Percentiles rank a stretch among this genome's conserved stretches.
phyloP scores from a whole-genome alignment of 257 asterid genomes.

The Penstemon davidsonii region DNA sequence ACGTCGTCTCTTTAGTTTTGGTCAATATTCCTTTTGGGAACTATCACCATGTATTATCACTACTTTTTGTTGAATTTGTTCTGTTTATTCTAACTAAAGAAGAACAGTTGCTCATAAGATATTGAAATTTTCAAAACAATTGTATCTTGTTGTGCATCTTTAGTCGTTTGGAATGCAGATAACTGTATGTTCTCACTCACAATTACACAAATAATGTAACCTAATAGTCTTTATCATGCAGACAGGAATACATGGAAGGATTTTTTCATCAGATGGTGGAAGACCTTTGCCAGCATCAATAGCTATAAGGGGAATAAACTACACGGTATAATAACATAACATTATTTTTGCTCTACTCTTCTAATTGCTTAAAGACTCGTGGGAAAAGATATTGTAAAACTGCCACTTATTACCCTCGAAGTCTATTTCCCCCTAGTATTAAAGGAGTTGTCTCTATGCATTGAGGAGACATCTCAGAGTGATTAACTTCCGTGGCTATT shows the following conservation, averaged over 20 bases:
- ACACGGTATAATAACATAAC: conserved; percentile 33
- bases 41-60: background rate
- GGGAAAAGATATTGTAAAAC: background rate
- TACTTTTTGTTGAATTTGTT: background rate
- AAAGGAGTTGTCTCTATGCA: background rate
- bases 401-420: background rate
- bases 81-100: background rate
- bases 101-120: background rate
- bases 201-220: no score
- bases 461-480: background rate
- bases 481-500: background rate
- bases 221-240: conserved; percentile 23
- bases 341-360: background rate
- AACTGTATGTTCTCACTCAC: no score
- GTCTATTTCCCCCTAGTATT: background rate
- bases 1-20: background rate
- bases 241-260: conserved; percentile 53
- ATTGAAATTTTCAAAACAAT: background rate
- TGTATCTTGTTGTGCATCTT: conserved; percentile 9
- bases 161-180: conserved; percentile 6
- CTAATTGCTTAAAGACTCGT: background rate
- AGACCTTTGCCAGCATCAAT: conserved; percentile 49
- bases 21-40: background rate
- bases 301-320: conserved; percentile 47
- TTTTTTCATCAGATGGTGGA: conserved; percentile 46